phyloP scores from a whole-genome alignment of 2,329 filamentous ascomycete genomes.

The Ampelomyces quisqualis region DNA sequence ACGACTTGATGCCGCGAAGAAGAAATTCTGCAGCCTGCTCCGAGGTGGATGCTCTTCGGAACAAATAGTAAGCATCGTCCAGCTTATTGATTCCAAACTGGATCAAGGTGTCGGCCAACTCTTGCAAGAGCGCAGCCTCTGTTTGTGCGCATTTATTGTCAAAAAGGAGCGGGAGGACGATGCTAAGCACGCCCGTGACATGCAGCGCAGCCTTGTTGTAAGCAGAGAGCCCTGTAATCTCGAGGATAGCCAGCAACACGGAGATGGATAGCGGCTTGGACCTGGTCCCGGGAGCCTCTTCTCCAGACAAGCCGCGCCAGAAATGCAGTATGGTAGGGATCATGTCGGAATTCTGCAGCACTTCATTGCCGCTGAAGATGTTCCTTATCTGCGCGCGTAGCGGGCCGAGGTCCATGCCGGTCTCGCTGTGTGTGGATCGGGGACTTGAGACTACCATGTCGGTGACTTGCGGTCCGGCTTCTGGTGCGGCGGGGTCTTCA shows the following conservation, averaged over 20 bases:
- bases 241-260: conserved; percentile 39
- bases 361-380: conserved; percentile 45
- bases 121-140: conserved; percentile 54
- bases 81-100: conserved; percentile 74
- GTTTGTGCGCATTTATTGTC: conserved; percentile 36
- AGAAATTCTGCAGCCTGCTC: conserved; percentile 65
- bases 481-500: background rate
- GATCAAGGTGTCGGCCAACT: conserved; percentile 69
- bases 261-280: conserved; percentile 41
- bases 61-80: conserved; percentile 80
- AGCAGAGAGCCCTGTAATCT: conserved; percentile 38
- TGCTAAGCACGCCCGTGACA: conserved; percentile 39
- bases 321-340: conserved; percentile 44
- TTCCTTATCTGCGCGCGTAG: conserved; percentile 34
- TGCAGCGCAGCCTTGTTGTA: conserved; percentile 44
- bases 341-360: conserved; percentile 45
- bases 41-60: conserved; percentile 56
- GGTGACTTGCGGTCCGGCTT: conserved; percentile 9
- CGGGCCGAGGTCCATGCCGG: conserved; percentile 29
- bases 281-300: conserved; percentile 33
- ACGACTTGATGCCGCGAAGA: conserved; percentile 70
- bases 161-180: conserved; percentile 39
- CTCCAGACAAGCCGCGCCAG: conserved; percentile 40
- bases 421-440: conserved; percentile 28
- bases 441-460: conserved; percentile 33